These are phyloP conservation scores for Neolentinus lepideus DNA, from an alignment of 1,284 basidiomycete genomes.

Conservation along the genomic window DNA sequence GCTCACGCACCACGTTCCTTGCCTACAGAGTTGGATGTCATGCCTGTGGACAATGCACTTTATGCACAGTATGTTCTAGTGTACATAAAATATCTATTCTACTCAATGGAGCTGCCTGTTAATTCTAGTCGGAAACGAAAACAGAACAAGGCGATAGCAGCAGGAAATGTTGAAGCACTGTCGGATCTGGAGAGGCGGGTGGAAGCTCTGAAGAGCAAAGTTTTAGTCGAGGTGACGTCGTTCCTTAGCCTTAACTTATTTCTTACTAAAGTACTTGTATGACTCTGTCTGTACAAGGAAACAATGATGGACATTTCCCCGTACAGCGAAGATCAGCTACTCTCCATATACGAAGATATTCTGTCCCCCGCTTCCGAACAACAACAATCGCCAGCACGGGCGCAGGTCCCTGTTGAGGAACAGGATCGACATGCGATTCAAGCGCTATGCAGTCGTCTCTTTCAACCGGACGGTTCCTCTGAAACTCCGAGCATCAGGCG, in stretches of 20 bases:
- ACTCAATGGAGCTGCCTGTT: not conserved
- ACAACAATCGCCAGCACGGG: slow-evolving; percentile 18
- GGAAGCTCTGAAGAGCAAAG: not conserved
- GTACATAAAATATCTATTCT: not conserved
- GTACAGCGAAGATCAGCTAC: slow-evolving; percentile 44
- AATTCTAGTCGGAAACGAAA: not conserved
- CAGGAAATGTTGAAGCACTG: not conserved
- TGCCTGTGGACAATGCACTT: not conserved
- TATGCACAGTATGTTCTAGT: not conserved
- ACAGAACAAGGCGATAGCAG: not conserved
- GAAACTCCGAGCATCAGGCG: not conserved
- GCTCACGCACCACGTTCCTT: not conserved
- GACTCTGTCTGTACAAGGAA: slow-evolving; percentile 16
- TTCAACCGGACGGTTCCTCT: not conserved
- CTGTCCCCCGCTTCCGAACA: slow-evolving; percentile 30
- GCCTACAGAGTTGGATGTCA: not conserved
- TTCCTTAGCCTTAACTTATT: not conserved
- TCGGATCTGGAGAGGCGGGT: not conserved
- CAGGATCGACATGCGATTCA: not conserved
- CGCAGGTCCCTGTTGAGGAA: slow-evolving; percentile 5
- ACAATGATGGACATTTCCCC: slow-evolving; percentile 22
- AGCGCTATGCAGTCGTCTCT: not conserved
- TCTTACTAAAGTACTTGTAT: not conserved
- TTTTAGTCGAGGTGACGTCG: not conserved
- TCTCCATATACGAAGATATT: slow-evolving; percentile 45